Base-by-base conservation (phyloP, 768 basidiomycete genomes). In the Suillus subluteus region DNA sequence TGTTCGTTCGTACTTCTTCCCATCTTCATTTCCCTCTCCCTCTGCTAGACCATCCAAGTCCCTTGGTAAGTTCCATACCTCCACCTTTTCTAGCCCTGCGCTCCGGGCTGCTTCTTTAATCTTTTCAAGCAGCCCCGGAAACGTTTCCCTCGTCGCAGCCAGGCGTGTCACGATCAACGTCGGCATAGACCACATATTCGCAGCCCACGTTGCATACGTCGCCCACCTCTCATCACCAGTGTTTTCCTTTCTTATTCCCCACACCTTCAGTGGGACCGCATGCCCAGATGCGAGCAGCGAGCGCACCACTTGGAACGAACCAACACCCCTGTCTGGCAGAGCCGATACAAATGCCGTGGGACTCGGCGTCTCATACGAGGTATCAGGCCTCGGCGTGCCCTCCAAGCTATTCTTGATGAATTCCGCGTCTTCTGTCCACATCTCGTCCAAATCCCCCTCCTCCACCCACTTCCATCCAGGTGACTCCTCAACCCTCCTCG, bases 81-180 rank as follows among this genome's bases (percentile, higher is more conserved):
- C 40, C 40, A 41, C 15, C 11, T 41, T 13, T 41, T 41, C 40
- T 11, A 41, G 40, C 15, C 40, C 40, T 15, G 40, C 40, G 40
- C 40, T 41, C 40, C 5, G 40, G 15, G 40, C 40, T 41, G 40
- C 40, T 41, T 41, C 15, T 41, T 41, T 13, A 1, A 41, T 41
- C 40, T 41, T 41, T 6, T 61, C 66, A 16, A 87, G 67, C 15
- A 87, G 70, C 5, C 32, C 70, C 3, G 70, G 69, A 56, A 87
- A 82, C 5, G 72, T 68, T 3, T 73, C 70, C 9, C 72, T 62
- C 16, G 63, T 66, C 18, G 73, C 73, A 15, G 75, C 73, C 16
- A 87, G 52, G 8, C 83, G 81, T n/a, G 82, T 86, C 46, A 87
- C 74, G 13, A 82, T 73, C 12, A 87, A 74, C 11, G 80, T 81